Evolutionary conservation across 192 early-diverging fungal genomes (phyloP).

Genomic region (Backusella luteola): DNA sequence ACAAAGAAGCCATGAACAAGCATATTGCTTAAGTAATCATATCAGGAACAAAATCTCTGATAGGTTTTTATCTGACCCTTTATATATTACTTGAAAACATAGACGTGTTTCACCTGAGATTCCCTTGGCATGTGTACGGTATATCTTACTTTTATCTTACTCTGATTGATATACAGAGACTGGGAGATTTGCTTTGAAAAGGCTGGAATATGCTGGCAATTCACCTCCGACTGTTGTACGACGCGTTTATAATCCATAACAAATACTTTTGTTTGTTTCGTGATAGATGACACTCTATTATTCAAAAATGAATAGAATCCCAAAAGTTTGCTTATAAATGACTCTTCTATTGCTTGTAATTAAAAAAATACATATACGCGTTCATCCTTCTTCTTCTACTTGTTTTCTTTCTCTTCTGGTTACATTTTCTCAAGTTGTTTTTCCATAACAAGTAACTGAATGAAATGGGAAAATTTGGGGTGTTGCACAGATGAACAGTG

Average conservation of each 20-base stretch:
- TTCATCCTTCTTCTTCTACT: neutral
- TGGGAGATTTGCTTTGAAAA: neutral
- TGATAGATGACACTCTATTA: too few relatives aligned
- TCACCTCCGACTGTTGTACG: neutral
- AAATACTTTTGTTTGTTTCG: too few relatives aligned
- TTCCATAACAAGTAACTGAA: neutral
- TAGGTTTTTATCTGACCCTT: too few relatives aligned
- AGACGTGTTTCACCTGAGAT: neutral
- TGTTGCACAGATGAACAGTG: slow-evolving; percentile 1
- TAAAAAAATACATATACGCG: neutral
- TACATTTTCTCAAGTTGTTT: neutral
- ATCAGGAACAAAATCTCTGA: too few relatives aligned
- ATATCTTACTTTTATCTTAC: too few relatives aligned
- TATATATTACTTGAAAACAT: neutral
- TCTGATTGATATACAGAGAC: neutral
- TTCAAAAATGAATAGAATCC: too few relatives aligned
- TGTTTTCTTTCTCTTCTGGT: neutral
- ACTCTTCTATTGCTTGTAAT: neutral
- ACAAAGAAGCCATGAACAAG: too few relatives aligned
- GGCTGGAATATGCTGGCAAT: neutral
- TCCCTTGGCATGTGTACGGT: too few relatives aligned
- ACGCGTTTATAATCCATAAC: neutral
- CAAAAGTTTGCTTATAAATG: too few relatives aligned
- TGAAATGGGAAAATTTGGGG: neutral
- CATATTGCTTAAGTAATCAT: too few relatives aligned